Evolutionary conservation across 2,329 filamentous ascomycete genomes (phyloP), one percentile per base, ranked within the genome.

Genomic region (Diplodia sapinea): DNA sequence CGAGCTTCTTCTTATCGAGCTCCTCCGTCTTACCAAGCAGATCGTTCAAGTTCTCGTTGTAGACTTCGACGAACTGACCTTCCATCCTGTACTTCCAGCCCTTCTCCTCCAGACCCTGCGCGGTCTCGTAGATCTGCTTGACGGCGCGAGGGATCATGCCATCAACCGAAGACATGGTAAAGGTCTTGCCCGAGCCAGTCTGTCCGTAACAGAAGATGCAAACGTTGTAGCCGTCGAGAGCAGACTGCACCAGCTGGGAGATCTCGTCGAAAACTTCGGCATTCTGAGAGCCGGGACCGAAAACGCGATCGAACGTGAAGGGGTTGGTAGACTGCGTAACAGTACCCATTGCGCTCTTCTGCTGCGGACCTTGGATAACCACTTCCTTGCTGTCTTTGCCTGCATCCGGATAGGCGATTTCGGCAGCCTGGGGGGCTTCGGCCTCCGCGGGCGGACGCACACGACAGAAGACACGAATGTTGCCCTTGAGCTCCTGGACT

Each of bases 181-280:
- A 92, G 0, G 95, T 99, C 84, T 99, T 99, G 69, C 95, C 95
- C 20, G 94, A 95, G 3, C 95, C 95, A 0, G 95, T 99, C 79
- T 99, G 95, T 52, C 95, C 95, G 76, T 99, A 99, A 76, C 94
- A 97, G 81, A 99, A 97, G 70, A 99, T 98, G 79, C 94, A 98
- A 63, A 99, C 95, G 73, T 98, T 99, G 82, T 97, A 99, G 1
- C 95, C 95, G 75, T 99, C 95, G 49, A 99, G 85, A 0, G 96
- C 95, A 72, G 92, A 96, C 79, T 99, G 95, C 1, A 99, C 94
- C 40, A 99, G 87, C 77, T 99, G 95, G 67, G 93, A 96, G 76
- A 98, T 98, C 77, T 99, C 95, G 66, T 92, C 92, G 76, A 99
- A 99, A 1, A 99, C 89, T 71, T 96, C 91, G 20, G 88, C 84